phyloP scores from a whole-genome alignment of 176 grass and related monocot genomes.

The Raddia guianensis region DNA sequence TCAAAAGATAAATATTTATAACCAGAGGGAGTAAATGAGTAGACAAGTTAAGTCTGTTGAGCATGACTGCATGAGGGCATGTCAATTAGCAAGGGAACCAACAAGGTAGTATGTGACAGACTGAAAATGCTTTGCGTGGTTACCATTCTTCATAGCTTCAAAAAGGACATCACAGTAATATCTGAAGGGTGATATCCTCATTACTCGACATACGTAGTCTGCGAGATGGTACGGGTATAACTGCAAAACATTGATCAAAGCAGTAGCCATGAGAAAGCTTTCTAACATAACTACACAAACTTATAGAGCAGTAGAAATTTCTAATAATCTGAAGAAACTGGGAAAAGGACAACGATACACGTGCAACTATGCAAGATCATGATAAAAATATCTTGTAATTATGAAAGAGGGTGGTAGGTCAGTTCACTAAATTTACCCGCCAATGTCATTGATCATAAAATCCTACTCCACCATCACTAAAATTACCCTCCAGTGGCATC shows the following conservation, averaged over 20 bases:
- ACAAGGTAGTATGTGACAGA: neutral
- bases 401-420: no score
- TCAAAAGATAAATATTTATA: no score
- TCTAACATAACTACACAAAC: neutral
- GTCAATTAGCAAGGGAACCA: constrained; percentile 14
- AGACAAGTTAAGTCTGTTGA: neutral
- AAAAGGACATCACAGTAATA: constrained; percentile 95
- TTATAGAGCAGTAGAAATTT: neutral
- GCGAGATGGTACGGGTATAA: constrained; percentile 94
- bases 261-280: constrained; percentile 25
- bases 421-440: no score
- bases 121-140: constrained; percentile 1
- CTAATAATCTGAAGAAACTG: neutral
- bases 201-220: constrained; percentile 76
- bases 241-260: constrained; percentile 50
- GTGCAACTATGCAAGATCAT: neutral
- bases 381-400: no score
- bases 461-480: no score
- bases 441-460: no score
- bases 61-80: neutral
- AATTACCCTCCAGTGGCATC: no score
- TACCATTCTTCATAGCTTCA: constrained; percentile 99
- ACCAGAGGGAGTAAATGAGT: no score
- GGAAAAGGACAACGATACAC: no score
- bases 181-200: constrained; percentile 88